Percentiles rank a stretch among this genome's conserved stretches.
Conservation (phyloP, 306 rosid genomes). For the Hippophae rhamnoides region DNA sequence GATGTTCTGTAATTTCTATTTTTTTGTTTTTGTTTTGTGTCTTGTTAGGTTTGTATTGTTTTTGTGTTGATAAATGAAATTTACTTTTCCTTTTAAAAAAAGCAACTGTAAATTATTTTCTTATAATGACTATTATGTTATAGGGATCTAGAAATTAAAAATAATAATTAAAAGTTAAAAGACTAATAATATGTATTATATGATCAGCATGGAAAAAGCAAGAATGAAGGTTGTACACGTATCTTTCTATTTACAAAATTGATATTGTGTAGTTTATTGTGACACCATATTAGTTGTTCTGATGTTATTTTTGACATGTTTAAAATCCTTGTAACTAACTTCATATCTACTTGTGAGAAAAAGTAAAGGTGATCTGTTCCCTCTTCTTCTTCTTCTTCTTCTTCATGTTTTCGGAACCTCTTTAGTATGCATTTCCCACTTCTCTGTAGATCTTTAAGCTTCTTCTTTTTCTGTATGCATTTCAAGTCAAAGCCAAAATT, state of each 20-base stretch:
- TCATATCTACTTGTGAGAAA: conserved; percentile 74
- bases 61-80: no score
- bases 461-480: conserved; percentile 73
- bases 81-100: no score
- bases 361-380: conserved; percentile 55
- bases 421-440: conserved; percentile 70
- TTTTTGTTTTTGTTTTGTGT: no score
- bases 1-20: no score
- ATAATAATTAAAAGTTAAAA: no score
- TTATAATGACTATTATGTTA: no score
- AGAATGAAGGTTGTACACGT: conserved; percentile 66
- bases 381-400: conserved; percentile 18
- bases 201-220: conserved; percentile 62
- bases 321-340: conserved; percentile 68
- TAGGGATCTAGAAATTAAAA: no score
- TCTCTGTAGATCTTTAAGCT: conserved; percentile 43
- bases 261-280: conserved; percentile 54
- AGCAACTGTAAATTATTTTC: no score
- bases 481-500: background rate
- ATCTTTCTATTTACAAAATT: conserved; percentile 46
- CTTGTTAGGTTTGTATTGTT: no score
- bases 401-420: conserved; percentile 33
- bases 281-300: conserved; percentile 89
- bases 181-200: background rate
- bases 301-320: conserved; percentile 74